Evolutionary conservation across 2,329 filamentous ascomycete genomes (phyloP), one percentile per base, ranked within the genome.

Genomic region (Paecilomyces formosus): DNA sequence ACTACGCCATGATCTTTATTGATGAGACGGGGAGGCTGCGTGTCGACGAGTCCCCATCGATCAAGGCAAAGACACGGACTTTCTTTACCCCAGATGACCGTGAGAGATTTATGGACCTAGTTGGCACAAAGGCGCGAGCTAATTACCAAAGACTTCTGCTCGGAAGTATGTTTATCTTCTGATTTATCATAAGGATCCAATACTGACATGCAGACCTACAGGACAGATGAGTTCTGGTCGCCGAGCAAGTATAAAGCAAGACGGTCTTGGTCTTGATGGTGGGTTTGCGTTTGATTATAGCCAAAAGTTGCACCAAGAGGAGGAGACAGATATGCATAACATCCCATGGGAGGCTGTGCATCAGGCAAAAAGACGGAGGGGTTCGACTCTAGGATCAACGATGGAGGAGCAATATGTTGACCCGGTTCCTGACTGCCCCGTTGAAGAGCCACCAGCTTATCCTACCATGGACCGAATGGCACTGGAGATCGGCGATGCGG

Each of bases 401-500:
- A 57, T 58, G 30, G 63, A 66, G 6, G 61, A 63, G 39, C 64
- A 60, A 12, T 60, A 65, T 22, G 26, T 56, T 13, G 66, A 67
- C 8, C 55, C 62, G 7, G 62, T 60, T 11, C 63, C 69, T 24
- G 66, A 69, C 7, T 66, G 26, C 18, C 35, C 61, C 9, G 61
- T 67, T 24, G 68, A 72, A 24, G 62, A 65, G 35, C 31, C 63
- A 4, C 60, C 63, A 4, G 60, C 58, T 9, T 59, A 57, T 13
- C 63, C 66, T 7, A 59, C 64, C 15, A 60, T 56, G 18, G 66
- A 71, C 57, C 71, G 68, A 62, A 61, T 70, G 11, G 62, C 68
- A 18, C 63, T 74, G 22, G 67, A 71, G 33, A 70, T 79, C 26
- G 76, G 76, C 30, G 73, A 79, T 35, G 64, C 63, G 3, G 67